Evolutionary conservation across 352 stramenopile species (phyloP).

Genomic region (Peronospora belbahrii): DNA sequence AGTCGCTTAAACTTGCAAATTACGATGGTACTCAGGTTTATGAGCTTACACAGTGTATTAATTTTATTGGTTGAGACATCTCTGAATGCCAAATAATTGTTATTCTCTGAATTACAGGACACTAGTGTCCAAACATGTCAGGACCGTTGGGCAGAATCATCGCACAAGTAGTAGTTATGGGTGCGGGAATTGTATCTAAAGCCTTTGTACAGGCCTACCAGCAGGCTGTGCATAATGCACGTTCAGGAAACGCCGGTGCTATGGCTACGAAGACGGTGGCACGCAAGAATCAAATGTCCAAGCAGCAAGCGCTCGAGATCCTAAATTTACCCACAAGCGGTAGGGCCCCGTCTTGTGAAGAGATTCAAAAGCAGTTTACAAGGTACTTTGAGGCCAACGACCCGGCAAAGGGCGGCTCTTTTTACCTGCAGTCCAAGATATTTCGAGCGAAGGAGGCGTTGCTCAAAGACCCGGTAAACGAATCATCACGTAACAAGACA

Average conservation of each 20-base stretch:
- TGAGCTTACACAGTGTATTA: no score
- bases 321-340: conserved; percentile 68
- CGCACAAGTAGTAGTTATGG: conserved; percentile 79
- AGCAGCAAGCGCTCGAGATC: conserved; percentile 69
- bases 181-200: conserved; percentile 72
- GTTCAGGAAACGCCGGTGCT: conserved; percentile 55
- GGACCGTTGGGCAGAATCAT: conserved; percentile 74
- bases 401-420: conserved; percentile 84
- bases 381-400: conserved; percentile 87
- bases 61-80: no score
- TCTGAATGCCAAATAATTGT: no score
- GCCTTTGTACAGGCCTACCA: conserved; percentile 86
- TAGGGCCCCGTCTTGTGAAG: conserved; percentile 34
- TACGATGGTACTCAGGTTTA: no score
- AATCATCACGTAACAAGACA: conserved; percentile 20
- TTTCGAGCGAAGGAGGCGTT: conserved; percentile 87
- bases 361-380: conserved; percentile 82
- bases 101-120: no score
- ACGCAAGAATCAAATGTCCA: conserved; percentile 73
- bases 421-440: conserved; percentile 91
- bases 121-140: no score
- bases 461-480: conserved; percentile 24
- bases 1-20: no score
- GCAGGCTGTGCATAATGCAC: conserved; percentile 82
- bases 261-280: conserved; percentile 60